Evolutionary conservation across 768 basidiomycete genomes (phyloP), one percentile per base, ranked within the genome.

Genomic region (Amanita subjunquillea): DNA sequence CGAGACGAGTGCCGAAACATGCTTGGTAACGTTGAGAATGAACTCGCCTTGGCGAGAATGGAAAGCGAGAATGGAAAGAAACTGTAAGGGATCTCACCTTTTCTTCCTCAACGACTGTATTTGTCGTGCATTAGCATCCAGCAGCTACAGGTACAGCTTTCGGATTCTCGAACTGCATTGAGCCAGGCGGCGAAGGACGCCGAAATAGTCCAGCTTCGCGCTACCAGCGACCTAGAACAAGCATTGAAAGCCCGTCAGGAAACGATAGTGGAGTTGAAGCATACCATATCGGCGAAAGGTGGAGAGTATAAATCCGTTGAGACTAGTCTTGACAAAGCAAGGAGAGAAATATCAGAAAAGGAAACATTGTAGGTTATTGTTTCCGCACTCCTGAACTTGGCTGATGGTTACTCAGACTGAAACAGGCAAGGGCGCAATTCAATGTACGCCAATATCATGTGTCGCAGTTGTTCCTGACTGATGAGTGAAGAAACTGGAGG

Each of bases 401-500:
- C 10, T 27, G 12, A 29, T 30, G 17, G 9, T 10, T 7, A 8
- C 13, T 46, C 10, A 51, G 51, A 34, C 9, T 53, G 34, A 53
- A 53, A 20, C 51, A 53, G 10, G 46, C 52, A 7, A 27, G 3
- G n/a, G 12, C 41, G 29, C n/a, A 55, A 54, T 27, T 55, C 46
- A 38, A 51, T 20, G 57, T 58, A 39, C 22, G 51, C 38, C 15
- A 15, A 40, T 4, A 27, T n/a, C n/a, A 25, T 37, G 17, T 29
- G 22, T 4, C 27, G 3, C 20, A 17, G 2, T 13, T 4, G 7
- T 27, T 20, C 5, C 22, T n/a, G 25, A 29, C 44, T 36, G 39
- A 40, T 45, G 10, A 1, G 29, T 42, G 17, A 54, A 79, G 73
- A 63, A 71, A 36, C 66, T 82, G 13, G 76, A 83, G 59, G 80